Evolutionary conservation across 2,329 filamentous ascomycete genomes (phyloP).

Genomic region (Fusarium oligoseptatum): DNA sequence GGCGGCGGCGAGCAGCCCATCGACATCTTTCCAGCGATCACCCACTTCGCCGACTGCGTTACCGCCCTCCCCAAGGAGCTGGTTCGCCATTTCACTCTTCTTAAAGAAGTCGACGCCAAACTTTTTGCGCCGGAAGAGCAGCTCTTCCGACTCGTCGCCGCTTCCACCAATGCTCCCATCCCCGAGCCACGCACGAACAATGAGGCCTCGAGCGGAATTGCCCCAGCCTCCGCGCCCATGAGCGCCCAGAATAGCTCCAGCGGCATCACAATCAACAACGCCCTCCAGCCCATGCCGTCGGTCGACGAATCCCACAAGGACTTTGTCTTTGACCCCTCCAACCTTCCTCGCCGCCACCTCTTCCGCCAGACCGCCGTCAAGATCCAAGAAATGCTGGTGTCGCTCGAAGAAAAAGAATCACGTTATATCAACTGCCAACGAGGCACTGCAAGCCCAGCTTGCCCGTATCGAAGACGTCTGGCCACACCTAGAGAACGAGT

Average conservation of each 20-base stretch:
- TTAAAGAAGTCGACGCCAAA: constrained; percentile 98
- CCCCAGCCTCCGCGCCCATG: constrained; percentile 61
- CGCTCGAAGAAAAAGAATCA: constrained; percentile 97
- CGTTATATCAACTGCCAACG: constrained; percentile 92
- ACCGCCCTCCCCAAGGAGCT: constrained; percentile 94
- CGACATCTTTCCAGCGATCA: constrained; percentile 76
- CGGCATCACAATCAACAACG: constrained; percentile 54
- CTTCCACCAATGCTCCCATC: constrained; percentile 66
- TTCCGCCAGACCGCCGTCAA: constrained; percentile 84
- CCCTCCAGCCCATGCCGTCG: constrained; percentile 55
- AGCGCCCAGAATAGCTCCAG: constrained; percentile 64
- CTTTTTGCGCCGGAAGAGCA: constrained; percentile 89
- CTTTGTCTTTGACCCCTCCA: constrained; percentile 66
- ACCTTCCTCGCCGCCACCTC: constrained; percentile 76
- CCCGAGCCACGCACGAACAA: constrained; percentile 61
- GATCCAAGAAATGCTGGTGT: constrained; percentile 87
- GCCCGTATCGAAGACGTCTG: constrained; percentile 88
- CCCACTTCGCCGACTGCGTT: constrained; percentile 90
- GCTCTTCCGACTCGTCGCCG: constrained; percentile 80
- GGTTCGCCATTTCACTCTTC: constrained; percentile 91
- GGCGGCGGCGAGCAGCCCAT: constrained; percentile 69
- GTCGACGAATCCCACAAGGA: constrained; percentile 59
- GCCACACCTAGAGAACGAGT: constrained; percentile 87
- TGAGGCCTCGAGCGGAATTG: constrained; percentile 59
- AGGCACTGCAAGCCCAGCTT: constrained; percentile 88